These are phyloP conservation scores for Cadophora sp. DNA, from an alignment of 2,329 filamentous ascomycete species.

Conservation along the genomic window DNA sequence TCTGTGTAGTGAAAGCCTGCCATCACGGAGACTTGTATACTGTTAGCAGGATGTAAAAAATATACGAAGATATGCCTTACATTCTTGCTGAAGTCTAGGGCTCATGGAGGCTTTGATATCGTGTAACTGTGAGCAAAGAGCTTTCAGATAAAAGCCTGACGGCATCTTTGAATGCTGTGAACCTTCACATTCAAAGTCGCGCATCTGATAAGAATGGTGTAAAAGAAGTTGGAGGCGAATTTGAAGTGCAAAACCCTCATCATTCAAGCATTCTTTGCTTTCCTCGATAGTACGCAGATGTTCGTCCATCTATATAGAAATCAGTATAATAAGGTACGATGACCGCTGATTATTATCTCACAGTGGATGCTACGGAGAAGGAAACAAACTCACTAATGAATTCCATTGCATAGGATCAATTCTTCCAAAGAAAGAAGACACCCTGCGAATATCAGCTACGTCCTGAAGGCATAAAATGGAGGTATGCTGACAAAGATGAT, in stretches of 20 bases:
- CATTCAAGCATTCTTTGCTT: background rate
- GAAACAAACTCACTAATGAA: background rate
- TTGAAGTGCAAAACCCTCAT: background rate
- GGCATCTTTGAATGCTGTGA: background rate
- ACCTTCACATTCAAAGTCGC: background rate
- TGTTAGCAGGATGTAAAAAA: background rate
- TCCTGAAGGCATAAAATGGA: background rate
- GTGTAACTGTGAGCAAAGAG: background rate
- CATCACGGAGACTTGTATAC: background rate
- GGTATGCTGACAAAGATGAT: background rate
- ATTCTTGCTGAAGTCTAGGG: background rate
- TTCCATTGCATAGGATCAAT: constrained; percentile 8
- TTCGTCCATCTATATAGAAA: background rate
- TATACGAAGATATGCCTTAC: background rate
- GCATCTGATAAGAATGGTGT: background rate
- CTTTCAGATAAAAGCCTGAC: background rate
- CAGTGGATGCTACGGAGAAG: background rate
- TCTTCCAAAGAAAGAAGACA: background rate
- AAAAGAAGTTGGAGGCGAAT: background rate
- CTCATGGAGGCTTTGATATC: background rate
- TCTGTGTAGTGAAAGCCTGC: background rate
- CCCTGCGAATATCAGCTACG: background rate
- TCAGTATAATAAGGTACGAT: background rate
- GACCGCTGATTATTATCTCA: too few species aligned
- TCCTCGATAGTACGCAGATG: background rate